Percentiles rank a stretch among this genome's conserved stretches.
Evolutionary conservation across 2,329 filamentous ascomycete species (phyloP).

Genomic region (Ophioceras dolichostomum): DNA sequence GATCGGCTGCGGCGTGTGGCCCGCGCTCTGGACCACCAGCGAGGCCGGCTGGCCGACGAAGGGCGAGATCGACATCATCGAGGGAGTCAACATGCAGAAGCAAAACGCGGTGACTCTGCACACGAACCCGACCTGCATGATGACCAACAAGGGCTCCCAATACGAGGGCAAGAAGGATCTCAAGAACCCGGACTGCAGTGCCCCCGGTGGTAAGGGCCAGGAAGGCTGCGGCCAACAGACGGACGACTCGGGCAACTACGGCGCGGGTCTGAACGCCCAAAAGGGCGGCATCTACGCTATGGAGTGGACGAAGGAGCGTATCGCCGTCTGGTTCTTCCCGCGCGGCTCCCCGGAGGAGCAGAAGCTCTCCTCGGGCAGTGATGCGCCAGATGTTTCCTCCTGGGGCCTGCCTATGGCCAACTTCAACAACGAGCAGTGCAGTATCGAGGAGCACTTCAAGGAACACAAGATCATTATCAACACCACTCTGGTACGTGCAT

Average conservation of each 20-base stretch:
- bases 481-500: constrained; percentile 54
- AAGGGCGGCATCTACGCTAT: constrained; percentile 62
- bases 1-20: constrained; percentile 64
- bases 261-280: constrained; percentile 56
- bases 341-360: constrained; percentile 35
- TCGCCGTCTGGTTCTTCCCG: constrained; percentile 75
- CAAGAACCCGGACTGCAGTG: constrained; percentile 7
- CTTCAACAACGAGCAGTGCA: constrained; percentile 56
- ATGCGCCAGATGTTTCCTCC: constrained; percentile 49
- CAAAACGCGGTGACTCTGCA: constrained; percentile 56
- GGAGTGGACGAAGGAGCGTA: constrained; percentile 61
- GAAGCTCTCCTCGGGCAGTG: constrained; percentile 49
- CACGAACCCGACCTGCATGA: constrained; percentile 42
- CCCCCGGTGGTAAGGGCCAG: constrained; percentile 20
- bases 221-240: constrained; percentile 48
- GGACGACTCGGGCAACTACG: constrained; percentile 37
- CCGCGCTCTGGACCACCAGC: constrained; percentile 59
- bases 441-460: constrained; percentile 58
- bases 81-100: constrained; percentile 56
- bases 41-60: constrained; percentile 50
- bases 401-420: constrained; percentile 59
- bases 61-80: constrained; percentile 73
- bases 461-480: constrained; percentile 69
- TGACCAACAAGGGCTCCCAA: constrained; percentile 30
- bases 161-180: constrained; percentile 7